These are phyloP conservation scores for Fusarium nanum DNA, from an alignment of 2,329 filamentous ascomycete genomes.

Conservation along the genomic window DNA sequence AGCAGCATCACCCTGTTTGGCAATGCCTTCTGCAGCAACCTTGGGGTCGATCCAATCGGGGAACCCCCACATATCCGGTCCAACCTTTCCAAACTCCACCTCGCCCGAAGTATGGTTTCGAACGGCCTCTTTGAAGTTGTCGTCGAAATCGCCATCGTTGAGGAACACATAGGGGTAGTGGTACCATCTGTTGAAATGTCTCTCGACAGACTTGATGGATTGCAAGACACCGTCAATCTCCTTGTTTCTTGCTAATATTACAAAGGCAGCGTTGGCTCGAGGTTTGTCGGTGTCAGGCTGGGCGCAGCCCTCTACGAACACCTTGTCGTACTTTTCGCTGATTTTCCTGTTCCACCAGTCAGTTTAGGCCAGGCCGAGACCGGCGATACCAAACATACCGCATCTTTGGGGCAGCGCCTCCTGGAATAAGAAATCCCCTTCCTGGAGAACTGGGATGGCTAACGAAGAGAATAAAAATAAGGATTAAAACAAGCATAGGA, in stretches of 20 bases:
- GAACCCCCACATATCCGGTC: constrained; percentile 92
- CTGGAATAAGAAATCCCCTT: constrained; percentile 81
- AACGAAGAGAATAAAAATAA: constrained; percentile 90
- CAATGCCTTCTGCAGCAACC: constrained; percentile 94
- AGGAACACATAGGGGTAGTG: constrained; percentile 98
- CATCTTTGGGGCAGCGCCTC: constrained; percentile 88
- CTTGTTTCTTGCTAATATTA: constrained; percentile 95
- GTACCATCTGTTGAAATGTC: constrained; percentile 99
- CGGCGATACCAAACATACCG: constrained; percentile 67
- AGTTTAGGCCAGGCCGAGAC: constrained; percentile 21
- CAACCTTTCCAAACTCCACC: constrained; percentile 95
- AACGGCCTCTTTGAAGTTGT: constrained; percentile 89
- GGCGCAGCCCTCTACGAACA: constrained; percentile 91
- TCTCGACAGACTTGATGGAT: constrained; percentile 96
- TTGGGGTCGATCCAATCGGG: constrained; percentile 96
- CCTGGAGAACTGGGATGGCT: constrained; percentile 86
- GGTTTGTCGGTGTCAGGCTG: constrained; percentile 82
- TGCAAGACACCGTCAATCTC: constrained; percentile 96
- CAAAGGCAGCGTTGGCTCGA: constrained; percentile 93
- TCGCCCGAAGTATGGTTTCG: constrained; percentile 87
- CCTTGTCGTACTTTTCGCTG: constrained; percentile 95
- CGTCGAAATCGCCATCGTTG: constrained; percentile 97
- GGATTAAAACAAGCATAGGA: constrained; percentile 87
- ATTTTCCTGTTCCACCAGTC: constrained; percentile 77
- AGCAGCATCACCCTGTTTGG: constrained; percentile 94